Percentiles rank a stretch among this genome's conserved stretches.
These are phyloP conservation scores for Myriosclerotinia scirpicola DNA, from an alignment of 2,329 filamentous ascomycete species.

Conservation along the genomic window DNA sequence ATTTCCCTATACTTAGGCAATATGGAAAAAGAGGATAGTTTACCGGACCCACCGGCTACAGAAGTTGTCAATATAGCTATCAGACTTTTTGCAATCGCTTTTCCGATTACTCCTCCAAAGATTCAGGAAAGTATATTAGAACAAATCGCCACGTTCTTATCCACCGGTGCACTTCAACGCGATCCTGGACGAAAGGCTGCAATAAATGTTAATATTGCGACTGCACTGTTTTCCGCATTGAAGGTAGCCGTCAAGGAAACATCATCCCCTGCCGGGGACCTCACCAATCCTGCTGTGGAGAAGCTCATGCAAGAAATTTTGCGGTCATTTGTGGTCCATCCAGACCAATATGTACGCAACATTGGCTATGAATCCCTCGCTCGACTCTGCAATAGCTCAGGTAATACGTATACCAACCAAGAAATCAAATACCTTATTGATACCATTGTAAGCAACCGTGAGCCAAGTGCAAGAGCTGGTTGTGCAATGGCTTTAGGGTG, in stretches of 20 bases:
- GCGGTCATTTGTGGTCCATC: slow-evolving; percentile 72
- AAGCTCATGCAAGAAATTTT: slow-evolving; percentile 77
- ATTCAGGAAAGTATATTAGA: slow-evolving; percentile 96
- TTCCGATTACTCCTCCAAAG: slow-evolving; percentile 84
- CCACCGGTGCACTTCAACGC: slow-evolving; percentile 74
- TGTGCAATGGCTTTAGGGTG: slow-evolving; percentile 91
- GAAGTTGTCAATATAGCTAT: slow-evolving; percentile 95
- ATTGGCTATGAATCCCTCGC: slow-evolving; percentile 85
- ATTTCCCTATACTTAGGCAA: slow-evolving; percentile 70
- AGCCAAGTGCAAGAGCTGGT: slow-evolving; percentile 88
- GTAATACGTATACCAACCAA: slow-evolving; percentile 82
- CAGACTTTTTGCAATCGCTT: slow-evolving; percentile 84
- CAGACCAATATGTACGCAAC: slow-evolving; percentile 81
- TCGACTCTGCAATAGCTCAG: slow-evolving; percentile 72
- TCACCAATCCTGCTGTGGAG: slow-evolving; percentile 75
- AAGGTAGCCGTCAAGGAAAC: slow-evolving; percentile 85
- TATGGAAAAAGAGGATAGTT: slow-evolving; percentile 44
- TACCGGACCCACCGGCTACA: slow-evolving; percentile 80
- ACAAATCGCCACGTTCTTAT: slow-evolving; percentile 87
- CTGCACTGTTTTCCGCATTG: slow-evolving; percentile 75
- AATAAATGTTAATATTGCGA: slow-evolving; percentile 85
- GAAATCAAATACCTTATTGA: slow-evolving; percentile 93
- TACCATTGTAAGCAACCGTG: slow-evolving; percentile 88
- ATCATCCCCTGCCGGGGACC: slow-evolving; percentile 66
- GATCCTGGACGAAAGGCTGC: slow-evolving; percentile 88